These are phyloP conservation scores for Adansonia madagascariensis DNA, from an alignment of 441 rosid genomes.

Conservation along the genomic window DNA sequence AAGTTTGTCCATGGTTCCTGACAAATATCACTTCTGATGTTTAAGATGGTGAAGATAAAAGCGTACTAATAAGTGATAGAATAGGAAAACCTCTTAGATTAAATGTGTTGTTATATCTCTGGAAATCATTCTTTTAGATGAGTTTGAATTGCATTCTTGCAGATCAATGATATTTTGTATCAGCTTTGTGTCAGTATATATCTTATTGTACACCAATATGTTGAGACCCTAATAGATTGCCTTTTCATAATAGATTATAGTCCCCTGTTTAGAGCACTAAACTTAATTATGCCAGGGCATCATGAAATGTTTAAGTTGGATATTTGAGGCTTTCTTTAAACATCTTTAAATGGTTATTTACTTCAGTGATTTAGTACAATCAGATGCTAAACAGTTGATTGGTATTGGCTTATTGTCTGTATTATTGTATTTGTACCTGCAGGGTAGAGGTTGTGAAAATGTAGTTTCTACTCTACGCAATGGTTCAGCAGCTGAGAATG, in stretches of 20 bases:
- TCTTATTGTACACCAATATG: neutral
- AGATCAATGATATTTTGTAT: neutral
- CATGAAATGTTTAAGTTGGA: slow-evolving; percentile 8
- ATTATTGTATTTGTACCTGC: slow-evolving; percentile 33
- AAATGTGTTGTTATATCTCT: neutral
- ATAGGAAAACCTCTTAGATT: neutral
- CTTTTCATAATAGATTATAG: neutral
- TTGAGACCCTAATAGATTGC: slow-evolving; percentile 1
- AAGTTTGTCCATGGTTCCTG: neutral
- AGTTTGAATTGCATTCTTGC: neutral
- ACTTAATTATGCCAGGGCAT: neutral
- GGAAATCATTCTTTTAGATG: neutral
- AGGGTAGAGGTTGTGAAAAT: slow-evolving; percentile 82
- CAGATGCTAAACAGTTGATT: slow-evolving; percentile 1
- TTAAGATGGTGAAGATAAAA: slow-evolving; percentile 4
- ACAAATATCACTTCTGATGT: neutral
- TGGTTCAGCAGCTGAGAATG: slow-evolving; percentile 97
- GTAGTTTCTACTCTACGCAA: slow-evolving; percentile 80
- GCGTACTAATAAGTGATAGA: slow-evolving; percentile 7
- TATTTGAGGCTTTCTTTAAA: slow-evolving; percentile 10
- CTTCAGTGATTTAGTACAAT: slow-evolving; percentile 11
- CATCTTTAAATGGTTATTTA: neutral
- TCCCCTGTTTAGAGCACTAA: neutral
- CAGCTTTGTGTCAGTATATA: neutral
- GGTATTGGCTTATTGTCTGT: neutral